These are phyloP conservation scores for Platismatia glauca DNA, from an alignment of 495 filamentous ascomycete species.

Conservation along the genomic window DNA sequence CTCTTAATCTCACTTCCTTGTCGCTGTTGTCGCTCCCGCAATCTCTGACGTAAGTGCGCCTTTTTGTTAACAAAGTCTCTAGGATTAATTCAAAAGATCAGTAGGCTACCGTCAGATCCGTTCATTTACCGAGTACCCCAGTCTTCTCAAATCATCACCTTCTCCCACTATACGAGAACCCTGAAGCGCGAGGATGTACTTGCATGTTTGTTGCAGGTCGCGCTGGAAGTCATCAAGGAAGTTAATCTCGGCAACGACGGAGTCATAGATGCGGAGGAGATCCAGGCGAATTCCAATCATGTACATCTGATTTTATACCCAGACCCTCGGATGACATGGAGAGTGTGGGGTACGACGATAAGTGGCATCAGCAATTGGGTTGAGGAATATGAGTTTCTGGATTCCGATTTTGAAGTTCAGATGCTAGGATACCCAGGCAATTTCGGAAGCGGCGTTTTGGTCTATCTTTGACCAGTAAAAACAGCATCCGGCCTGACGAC, in stretches of 20 bases:
- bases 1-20: not conserved
- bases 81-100: not conserved
- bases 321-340: not conserved
- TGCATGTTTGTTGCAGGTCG: no score
- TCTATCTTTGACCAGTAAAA: no score
- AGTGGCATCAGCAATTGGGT: not conserved
- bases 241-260: no score
- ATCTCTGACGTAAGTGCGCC: not conserved
- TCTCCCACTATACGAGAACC: no score
- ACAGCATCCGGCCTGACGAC: no score
- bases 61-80: accelerated
- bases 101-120: not conserved
- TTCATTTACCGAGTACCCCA: no score
- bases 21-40: not conserved
- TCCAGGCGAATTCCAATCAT: not conserved
- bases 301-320: not conserved
- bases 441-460: not conserved
- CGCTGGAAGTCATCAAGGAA: no score
- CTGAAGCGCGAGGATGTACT: no score
- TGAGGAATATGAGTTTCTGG: not conserved
- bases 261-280: no score
- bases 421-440: no score
- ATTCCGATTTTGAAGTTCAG: not conserved
- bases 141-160: no score
- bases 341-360: not conserved